Evolutionary conservation across 2,329 filamentous ascomycete genomes (phyloP).

Genomic region (Hypomyces perniciosus): DNA sequence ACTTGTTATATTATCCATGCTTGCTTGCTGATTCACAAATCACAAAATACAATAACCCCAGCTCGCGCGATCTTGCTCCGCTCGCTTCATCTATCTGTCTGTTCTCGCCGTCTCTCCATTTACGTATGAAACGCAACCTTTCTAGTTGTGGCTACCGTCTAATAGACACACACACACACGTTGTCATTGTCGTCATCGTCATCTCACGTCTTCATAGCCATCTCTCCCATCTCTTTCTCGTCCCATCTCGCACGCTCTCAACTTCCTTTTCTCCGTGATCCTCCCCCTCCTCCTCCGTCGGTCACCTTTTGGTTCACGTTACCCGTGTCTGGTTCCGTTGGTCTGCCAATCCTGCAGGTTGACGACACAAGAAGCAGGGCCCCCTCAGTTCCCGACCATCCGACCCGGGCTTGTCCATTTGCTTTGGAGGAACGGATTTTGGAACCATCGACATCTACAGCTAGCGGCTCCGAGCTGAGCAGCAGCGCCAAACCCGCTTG

Average conservation of each 20-base stretch:
- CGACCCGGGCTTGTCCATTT: conserved; percentile 6
- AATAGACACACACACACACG: too few relatives aligned
- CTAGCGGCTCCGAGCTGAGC: conserved; percentile 25
- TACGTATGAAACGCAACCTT: background rate
- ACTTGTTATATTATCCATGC: too few relatives aligned
- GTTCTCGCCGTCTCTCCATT: background rate
- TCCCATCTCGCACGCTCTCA: background rate
- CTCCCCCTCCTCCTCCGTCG: background rate
- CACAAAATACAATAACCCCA: too few relatives aligned
- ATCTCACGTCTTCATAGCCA: background rate
- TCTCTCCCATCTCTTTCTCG: background rate
- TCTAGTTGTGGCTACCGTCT: background rate
- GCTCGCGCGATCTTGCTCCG: too few relatives aligned
- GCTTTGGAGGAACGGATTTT: too few relatives aligned
- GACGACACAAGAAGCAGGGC: conserved; percentile 18
- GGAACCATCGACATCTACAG: background rate
- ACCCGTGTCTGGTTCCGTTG: conserved; percentile 11
- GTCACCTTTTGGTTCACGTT: conserved; percentile 6
- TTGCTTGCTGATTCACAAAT: background rate
- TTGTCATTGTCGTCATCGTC: too few relatives aligned
- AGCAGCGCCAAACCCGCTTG: conserved; percentile 28
- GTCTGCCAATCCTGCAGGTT: conserved; percentile 18
- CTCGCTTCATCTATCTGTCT: background rate
- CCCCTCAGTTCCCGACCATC: conserved; percentile 16
- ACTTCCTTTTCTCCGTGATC: background rate